Conservation (phyloP, 768 basidiomycete genomes). For the Leccinum rimulosum region DNA sequence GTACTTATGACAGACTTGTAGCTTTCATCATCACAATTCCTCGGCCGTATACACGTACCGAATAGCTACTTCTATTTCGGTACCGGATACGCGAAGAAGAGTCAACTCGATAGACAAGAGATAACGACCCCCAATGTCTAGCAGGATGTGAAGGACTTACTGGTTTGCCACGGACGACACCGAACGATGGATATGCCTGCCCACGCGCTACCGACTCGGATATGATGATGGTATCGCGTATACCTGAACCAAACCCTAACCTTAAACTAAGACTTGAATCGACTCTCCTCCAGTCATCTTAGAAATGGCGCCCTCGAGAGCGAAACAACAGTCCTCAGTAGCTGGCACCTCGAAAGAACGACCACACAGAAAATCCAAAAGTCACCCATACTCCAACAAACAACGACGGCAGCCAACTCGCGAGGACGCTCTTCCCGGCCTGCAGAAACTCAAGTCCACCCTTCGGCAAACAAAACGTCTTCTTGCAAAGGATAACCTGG, state of each 20-base stretch:
- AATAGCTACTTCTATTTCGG: background rate
- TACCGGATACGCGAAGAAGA: background rate
- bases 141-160: too few species aligned
- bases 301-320: slow-evolving; percentile 21
- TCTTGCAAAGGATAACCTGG: slow-evolving; percentile 80
- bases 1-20: background rate
- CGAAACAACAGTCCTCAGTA: slow-evolving; percentile 3
- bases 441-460: slow-evolving; percentile 83
- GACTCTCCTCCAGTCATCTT: too few species aligned
- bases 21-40: background rate
- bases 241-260: slow-evolving; percentile 12
- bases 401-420: background rate
- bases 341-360: slow-evolving; percentile 16
- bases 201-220: too few species aligned
- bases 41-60: background rate
- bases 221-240: too few species aligned
- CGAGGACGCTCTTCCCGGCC: slow-evolving; percentile 48
- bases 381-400: slow-evolving; percentile 14
- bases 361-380: slow-evolving; percentile 11
- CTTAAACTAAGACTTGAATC: slow-evolving; percentile 4
- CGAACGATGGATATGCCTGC: too few species aligned
- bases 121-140: too few species aligned
- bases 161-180: too few species aligned
- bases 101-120: too few species aligned
- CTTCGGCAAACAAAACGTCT: slow-evolving; percentile 81